Percentiles rank a stretch among this genome's conserved stretches.
phyloP scores from a whole-genome alignment of 345 rosid species.

The Gossypium sturtianum region DNA sequence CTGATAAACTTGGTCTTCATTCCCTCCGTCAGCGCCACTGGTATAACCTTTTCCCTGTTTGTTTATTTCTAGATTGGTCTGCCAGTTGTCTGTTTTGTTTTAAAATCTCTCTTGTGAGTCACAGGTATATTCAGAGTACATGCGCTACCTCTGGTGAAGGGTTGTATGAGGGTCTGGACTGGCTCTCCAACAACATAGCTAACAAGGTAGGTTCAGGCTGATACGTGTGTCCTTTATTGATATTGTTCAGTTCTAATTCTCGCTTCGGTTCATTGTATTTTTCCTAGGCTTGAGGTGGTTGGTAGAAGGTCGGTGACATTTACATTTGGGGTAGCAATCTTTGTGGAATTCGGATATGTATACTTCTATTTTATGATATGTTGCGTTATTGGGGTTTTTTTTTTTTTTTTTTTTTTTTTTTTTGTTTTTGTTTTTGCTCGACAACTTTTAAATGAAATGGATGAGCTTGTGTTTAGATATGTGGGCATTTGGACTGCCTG shows the following conservation, averaged over 20 bases:
- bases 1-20: slow-evolving; percentile 80
- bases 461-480: slow-evolving; percentile 16
- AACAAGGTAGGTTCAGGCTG: slow-evolving; percentile 36
- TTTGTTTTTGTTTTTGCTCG: neutral
- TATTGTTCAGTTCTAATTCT: neutral
- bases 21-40: slow-evolving; percentile 85
- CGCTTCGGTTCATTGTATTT: neutral
- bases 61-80: neutral
- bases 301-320: neutral
- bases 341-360: neutral
- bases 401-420: neutral
- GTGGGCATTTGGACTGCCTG: slow-evolving; percentile 8
- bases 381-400: neutral
- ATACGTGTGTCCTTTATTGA: neutral
- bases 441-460: slow-evolving; percentile 15
- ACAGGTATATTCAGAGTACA: slow-evolving; percentile 80
- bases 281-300: slow-evolving; percentile 21
- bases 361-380: neutral
- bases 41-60: slow-evolving; percentile 20
- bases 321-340: neutral
- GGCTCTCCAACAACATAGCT: slow-evolving; percentile 80
- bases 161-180: slow-evolving; percentile 69
- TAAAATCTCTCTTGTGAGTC: neutral
- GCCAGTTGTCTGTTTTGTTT: neutral
- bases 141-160: slow-evolving; percentile 82